Evolutionary conservation across 257 asterid species (phyloP).

Genomic region (Scutellaria baicalensis): DNA sequence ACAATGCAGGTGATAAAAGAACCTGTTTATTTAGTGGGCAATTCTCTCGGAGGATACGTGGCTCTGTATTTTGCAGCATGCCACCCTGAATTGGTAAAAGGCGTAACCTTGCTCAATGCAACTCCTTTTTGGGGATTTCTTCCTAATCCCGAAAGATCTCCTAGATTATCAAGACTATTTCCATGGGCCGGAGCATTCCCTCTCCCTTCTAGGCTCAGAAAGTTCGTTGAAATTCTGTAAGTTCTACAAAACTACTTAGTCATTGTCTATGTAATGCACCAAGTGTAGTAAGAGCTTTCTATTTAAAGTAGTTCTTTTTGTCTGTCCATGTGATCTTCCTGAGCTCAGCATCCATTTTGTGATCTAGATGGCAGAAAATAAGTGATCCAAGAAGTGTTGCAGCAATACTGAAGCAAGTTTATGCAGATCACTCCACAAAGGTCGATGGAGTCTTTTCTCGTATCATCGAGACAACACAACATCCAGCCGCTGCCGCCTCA

Average conservation of each 20-base stretch:
- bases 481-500: conserved; percentile 96
- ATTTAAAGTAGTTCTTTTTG: too few species aligned
- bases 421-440: conserved; percentile 66
- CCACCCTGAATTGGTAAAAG: conserved; percentile 82
- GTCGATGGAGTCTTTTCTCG: conserved; percentile 71
- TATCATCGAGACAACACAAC: conserved; percentile 66
- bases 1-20: conserved; percentile 72
- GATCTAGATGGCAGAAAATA: conserved; percentile 79
- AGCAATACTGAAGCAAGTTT: conserved; percentile 73
- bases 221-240: conserved; percentile 54
- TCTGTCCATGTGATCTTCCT: too few species aligned
- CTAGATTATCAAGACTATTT: conserved; percentile 57
- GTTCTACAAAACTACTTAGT: conserved; percentile 11
- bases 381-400: conserved; percentile 86
- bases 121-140: conserved; percentile 97
- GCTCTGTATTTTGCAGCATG: conserved; percentile 85
- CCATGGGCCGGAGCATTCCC: conserved; percentile 97
- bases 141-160: conserved; percentile 75
- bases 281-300: too few species aligned
- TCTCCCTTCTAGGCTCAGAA: conserved; percentile 53
- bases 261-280: too few species aligned
- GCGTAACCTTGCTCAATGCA: conserved; percentile 85
- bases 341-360: neutral
- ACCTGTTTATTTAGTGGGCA: conserved; percentile 91
- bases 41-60: conserved; percentile 89